Evolutionary conservation across 108 stramenopile genomes (phyloP), one percentile per base, ranked within the genome.

Genomic region (Cylindrotheca fusiformis): DNA sequence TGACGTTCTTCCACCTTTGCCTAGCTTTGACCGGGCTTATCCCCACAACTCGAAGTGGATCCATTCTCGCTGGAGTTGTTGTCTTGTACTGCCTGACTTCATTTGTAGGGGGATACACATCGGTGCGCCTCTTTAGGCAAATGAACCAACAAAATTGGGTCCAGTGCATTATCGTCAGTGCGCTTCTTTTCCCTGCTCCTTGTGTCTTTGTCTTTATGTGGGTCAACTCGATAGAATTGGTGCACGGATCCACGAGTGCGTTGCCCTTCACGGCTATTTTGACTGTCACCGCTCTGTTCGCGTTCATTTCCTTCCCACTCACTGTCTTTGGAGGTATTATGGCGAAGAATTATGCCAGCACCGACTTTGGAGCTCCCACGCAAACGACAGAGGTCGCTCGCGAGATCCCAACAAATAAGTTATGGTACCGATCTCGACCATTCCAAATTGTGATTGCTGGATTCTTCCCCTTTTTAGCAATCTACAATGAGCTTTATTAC

Each of bases 401-500:
- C 19, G 94, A 99, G 80, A 94, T 96, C 53, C 91, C 91, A 10
- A 80, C 80, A 0, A 88, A 91, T 59, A 63, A 87, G 14, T 86
- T 88, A 21, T 94, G 85, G 84, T 91, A 87, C 74, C 67, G 86
- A 67, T 60, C 66, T 60, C 81, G 86, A 10, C 65, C 81, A 44
- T 82, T 85, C 65, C 86, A 86, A 63, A 72, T 90, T 52, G 44
- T 96, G 52, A 79, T 98, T 71, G 94, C 97, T n/a, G 98, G 98
- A 26, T 96, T 99, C 74, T 80, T 99, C 22, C 98, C 98, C 30
- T 99, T 99, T 73, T 90, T 90, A 21, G 96, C 97, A 5, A 99
- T 98, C 69, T 98, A 97, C 91, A 96, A 98, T 56, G 96, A 97
- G 67, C 76, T 91, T 36, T 96, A 98, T 65, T 97, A 97, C 88